Conservation (phyloP, 1,139 yeast species). For the Debaryomyces udenii region DNA sequence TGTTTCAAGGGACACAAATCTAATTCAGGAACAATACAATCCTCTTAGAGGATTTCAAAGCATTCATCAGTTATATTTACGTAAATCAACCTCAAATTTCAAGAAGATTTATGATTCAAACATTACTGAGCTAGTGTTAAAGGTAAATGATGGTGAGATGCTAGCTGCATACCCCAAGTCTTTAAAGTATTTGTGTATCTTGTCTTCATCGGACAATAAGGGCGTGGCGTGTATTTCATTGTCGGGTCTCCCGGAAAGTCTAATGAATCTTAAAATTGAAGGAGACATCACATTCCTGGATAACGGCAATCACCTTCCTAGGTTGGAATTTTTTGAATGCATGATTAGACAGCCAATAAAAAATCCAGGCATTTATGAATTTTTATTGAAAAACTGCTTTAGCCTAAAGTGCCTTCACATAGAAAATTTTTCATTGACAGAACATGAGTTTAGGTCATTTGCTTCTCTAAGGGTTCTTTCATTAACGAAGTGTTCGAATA, state of each 20-base stretch:
- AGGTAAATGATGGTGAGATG: background rate
- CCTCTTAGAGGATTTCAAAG: background rate
- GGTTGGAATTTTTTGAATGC: conserved; percentile 6
- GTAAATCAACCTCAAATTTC: conserved; percentile 1
- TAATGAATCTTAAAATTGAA: conserved; percentile 4
- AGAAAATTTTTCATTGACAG: conserved; percentile 2
- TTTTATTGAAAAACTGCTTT: conserved; percentile 1
- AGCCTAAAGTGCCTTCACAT: conserved; percentile 1
- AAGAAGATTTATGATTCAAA: background rate
- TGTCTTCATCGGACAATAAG: background rate
- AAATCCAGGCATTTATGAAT: background rate
- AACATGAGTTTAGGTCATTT: background rate
- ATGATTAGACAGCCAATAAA: background rate
- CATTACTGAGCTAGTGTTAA: background rate
- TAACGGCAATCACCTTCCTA: background rate
- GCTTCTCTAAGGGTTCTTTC: background rate
- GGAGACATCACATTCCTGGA: background rate
- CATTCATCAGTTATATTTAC: conserved; percentile 1
- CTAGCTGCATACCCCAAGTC: conserved; percentile 1
- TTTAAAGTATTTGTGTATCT: conserved; percentile 3
- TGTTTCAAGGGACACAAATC: background rate
- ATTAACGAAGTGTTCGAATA: conserved; percentile 2
- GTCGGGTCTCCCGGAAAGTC: background rate
- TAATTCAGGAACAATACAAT: background rate
- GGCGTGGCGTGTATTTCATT: background rate